A percentile compares a stretch with the other conserved stretches of the same genome.
These are phyloP conservation scores for Globisporangium spiculum DNA, from an alignment of 352 stramenopile genomes.

Conservation along the genomic window DNA sequence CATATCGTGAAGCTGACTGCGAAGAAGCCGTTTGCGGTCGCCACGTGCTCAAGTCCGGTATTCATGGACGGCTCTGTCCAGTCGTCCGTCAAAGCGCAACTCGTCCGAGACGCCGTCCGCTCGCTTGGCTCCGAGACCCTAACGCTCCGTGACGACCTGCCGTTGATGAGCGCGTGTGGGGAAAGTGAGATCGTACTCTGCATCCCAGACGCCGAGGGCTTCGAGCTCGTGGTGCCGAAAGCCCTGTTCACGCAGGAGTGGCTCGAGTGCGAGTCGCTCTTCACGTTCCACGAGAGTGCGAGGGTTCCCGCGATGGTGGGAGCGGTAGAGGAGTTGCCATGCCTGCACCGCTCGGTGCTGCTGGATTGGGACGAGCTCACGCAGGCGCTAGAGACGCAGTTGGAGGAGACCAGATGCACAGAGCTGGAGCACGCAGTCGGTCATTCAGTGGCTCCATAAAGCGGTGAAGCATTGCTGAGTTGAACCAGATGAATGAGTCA, in stretches of 20 bases:
- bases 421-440: constrained; percentile 6
- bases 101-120: constrained; percentile 5
- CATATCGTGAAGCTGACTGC: constrained; percentile 17
- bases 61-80: constrained; percentile 14
- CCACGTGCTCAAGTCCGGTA: constrained; percentile 2
- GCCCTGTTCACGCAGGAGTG: constrained; percentile 22
- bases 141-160: neutral
- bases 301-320: constrained; percentile 12
- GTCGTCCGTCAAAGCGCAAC: constrained; percentile 13
- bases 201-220: constrained; percentile 18
- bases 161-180: constrained; percentile 16
- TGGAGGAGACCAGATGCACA: constrained; percentile 2
- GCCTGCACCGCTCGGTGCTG: constrained; percentile 10
- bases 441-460: neutral
- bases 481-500: neutral
- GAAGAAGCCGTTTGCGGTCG: constrained; percentile 6
- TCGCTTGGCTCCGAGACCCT: neutral
- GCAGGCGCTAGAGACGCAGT: constrained; percentile 6
- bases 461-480: neutral
- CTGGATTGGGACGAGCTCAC: constrained; percentile 6
- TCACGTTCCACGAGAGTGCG: constrained; percentile 20
- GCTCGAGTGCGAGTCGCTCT: constrained; percentile 18
- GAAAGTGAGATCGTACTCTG: constrained; percentile 15
- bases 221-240: constrained; percentile 20
- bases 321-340: constrained; percentile 8